phyloP scores from a whole-genome alignment of 2,329 filamentous ascomycete genomes.

The Cladosporium cucumerinum region DNA sequence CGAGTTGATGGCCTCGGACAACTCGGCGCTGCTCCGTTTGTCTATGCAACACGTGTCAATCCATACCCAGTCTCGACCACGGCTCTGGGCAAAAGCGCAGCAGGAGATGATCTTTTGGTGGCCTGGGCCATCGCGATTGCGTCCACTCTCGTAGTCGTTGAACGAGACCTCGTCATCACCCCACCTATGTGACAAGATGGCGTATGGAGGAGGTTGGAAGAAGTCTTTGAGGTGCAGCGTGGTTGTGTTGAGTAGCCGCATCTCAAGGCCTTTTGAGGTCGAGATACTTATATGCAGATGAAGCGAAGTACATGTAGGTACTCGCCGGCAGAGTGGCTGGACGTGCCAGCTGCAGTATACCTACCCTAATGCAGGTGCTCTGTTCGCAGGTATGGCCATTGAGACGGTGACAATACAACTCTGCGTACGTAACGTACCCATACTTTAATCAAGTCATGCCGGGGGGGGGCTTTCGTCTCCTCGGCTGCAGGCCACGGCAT shows the following conservation, averaged over 20 bases:
- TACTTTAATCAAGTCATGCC: background rate
- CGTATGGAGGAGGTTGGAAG: slow-evolving; percentile 19
- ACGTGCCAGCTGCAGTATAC: background rate
- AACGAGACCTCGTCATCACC: slow-evolving; percentile 22
- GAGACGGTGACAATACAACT: background rate
- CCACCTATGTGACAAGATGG: slow-evolving; percentile 30
- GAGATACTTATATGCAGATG: background rate
- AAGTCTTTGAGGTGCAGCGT: slow-evolving; percentile 24
- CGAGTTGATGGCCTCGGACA: slow-evolving; percentile 20
- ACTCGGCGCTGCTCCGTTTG: slow-evolving; percentile 20
- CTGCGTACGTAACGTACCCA: background rate
- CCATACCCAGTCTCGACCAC: slow-evolving; percentile 5
- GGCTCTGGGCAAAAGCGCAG: background rate
- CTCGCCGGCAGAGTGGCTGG: background rate
- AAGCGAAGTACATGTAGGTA: background rate
- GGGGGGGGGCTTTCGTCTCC: too few relatives aligned
- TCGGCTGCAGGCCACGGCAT: background rate
- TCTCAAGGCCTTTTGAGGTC: background rate
- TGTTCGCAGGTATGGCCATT: background rate
- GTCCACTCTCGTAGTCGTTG: slow-evolving; percentile 16
- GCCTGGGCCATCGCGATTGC: background rate
- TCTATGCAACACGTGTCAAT: slow-evolving; percentile 23
- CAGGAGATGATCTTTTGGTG: slow-evolving; percentile 17
- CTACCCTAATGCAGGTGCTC: background rate
- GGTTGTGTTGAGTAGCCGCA: slow-evolving; percentile 26